Evolutionary conservation across 257 asterid species (phyloP), one percentile per base, ranked within the genome.

Genomic region (Solanum etuberosum): DNA sequence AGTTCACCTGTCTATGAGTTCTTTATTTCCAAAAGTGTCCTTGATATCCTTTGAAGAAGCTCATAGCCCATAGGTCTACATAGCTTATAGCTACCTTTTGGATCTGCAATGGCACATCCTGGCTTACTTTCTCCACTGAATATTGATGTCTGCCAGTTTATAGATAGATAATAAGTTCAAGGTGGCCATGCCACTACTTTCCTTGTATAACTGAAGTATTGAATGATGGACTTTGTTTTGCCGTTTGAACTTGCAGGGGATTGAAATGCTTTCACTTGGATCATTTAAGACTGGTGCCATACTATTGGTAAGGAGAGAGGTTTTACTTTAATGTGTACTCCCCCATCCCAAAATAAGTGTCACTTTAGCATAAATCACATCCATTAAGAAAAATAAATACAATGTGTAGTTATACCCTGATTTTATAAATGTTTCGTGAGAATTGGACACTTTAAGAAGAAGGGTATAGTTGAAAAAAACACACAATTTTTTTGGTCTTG

Each of bases 241-340:
- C 57, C 67, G 42, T 81, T 25, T 78, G 25, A 85, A 80, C 57
- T 14, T 23, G 25, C 93, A 95, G 98, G 98, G 98, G 85, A 93
- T 97, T 42, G 98, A 95, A 94, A 96, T 96, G 98, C 99, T 92
- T 88, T 91, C 99, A 76, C 99, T 97, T 89, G 99, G 99, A 86
- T 97, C 99, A 78, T 97, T 97, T 88, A 96, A 96, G 94, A 96
- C 98, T 86, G 99, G 99, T 40, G 98, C 94, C 83, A 97, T 96
- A 86, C 98, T 96, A 88, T 92, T 97, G 98, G 99, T 97, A 92
- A 90, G 86, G 37, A 87, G 11, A 32, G 18, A 32, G 15, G 51
- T 15, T 46, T 63, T n/a, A n/a, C 34, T 82, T 27, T 8, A 27
- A 72, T 46, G 4, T 68, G 21, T 2, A 10, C 8, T 63, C 61